Evolutionary conservation across 192 early-diverging fungal genomes (phyloP), one percentile per base, ranked within the genome.

Genomic region (Powellomyces hirtus): DNA sequence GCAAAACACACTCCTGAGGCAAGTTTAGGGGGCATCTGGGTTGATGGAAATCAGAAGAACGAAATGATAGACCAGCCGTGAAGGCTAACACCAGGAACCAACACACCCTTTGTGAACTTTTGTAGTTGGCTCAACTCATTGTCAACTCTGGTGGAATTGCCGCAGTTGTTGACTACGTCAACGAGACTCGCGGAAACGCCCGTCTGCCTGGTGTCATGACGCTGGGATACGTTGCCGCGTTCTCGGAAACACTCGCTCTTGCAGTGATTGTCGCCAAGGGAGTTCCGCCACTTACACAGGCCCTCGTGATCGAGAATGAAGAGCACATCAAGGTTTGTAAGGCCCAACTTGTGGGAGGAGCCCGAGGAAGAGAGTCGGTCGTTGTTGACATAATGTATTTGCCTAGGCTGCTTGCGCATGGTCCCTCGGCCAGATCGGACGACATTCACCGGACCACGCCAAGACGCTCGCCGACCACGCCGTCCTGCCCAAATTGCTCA

Each of bases 1-100:
- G 81, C 82, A 14, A 86, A 86, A 63, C 84, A 86, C 58, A 81
- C 82, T 4, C 80, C 80, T 8, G 84, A 86, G 72, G 84, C 84
- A 58, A n/a, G n/a, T n/a, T n/a, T n/a, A n/a, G n/a, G n/a, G 29
- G 26, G 45, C 7, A 53, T n/a, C n/a, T n/a, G n/a, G n/a, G n/a
- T n/a, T n/a, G n/a, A n/a, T n/a, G n/a, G n/a, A n/a, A n/a, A n/a
- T n/a, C n/a, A n/a, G n/a, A n/a, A n/a, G n/a, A n/a, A n/a, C n/a
- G n/a, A n/a, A n/a, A n/a, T n/a, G n/a, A n/a, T n/a, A n/a, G n/a
- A n/a, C n/a, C n/a, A n/a, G n/a, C n/a, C n/a, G n/a, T n/a, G n/a
- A n/a, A n/a, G n/a, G n/a, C n/a, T n/a, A n/a, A n/a, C n/a, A n/a
- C n/a, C n/a, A n/a, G n/a, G n/a, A n/a, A n/a, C n/a, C n/a, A n/a